Evolutionary conservation across 257 asterid genomes (phyloP), one percentile per base, ranked within the genome.

Genomic region (Thymus quinquecostatus): DNA sequence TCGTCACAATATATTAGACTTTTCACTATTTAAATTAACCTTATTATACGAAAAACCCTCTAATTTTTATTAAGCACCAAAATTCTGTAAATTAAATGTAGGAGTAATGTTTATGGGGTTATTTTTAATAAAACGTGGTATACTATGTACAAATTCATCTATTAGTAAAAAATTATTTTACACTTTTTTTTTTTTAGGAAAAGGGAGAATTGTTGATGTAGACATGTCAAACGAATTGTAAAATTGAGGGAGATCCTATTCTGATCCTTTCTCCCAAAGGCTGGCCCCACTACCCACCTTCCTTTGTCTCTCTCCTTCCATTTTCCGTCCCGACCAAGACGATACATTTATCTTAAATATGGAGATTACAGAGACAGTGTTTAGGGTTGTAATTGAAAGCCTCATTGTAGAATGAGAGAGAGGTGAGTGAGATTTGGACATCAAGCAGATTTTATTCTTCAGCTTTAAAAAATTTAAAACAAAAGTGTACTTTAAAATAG

Each of bases 201-300:
- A 60, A 79, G 73, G 56, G 58, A 47, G 62, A 76, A 64, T 30
- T 29, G 71, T 65, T 62, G 89, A 84, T 77, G 81, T 66, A 1
- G 85, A 84, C 89, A 66, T 60, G 78, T 82, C 86, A 75, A 75
- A 79, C 56, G 84, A 66, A 81, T 81, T 79, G 83, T 84, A 79
- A 84, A 81, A 84, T 82, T 75, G 82, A 79, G 86, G 86, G 89
- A 81, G 81, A 82, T 84, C 73, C 78, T 81, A 28, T 75, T 83
- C 80, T 60, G 77, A 72, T 59, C 72, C 64, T 57, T 77, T 27
- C 54, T 57, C 53, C 55, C 67, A 10, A 33, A 5, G 53, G 41
- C 77, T 54, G 56, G 4, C 41, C 77, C 83, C 78, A 54, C 74
- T 44, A 66, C 63, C 68, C 61, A 12, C 66, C 30, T 6, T 56